Percentiles rank a stretch among this genome's conserved stretches.
Conservation (phyloP, 306 rosid genomes). For the Canavalia gladiata region DNA sequence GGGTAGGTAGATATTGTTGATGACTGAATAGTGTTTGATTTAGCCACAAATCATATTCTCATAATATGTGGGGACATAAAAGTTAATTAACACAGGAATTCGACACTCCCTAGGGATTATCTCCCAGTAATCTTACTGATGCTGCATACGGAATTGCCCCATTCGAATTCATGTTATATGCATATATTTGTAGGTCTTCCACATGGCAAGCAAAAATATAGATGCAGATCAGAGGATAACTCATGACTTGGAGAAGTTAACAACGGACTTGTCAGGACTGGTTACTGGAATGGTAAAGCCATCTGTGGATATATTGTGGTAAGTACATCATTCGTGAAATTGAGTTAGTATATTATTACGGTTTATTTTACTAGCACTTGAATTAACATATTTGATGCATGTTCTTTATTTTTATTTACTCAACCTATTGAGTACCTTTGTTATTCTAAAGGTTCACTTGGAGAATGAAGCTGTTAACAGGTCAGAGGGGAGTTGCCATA, state of each 20-base stretch:
- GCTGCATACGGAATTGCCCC: neutral
- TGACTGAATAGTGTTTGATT: neutral
- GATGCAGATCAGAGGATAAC: constrained; percentile 94
- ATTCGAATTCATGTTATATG: constrained; percentile 32
- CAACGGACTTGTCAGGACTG: constrained; percentile 80
- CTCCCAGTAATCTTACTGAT: constrained; percentile 21
- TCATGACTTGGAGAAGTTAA: constrained; percentile 85
- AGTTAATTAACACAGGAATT: neutral
- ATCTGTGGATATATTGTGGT: constrained; percentile 89
- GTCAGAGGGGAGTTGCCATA: constrained; percentile 87
- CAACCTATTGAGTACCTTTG: constrained; percentile 19
- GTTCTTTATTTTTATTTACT: constrained; percentile 3
- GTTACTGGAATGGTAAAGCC: constrained; percentile 97
- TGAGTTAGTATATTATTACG: neutral
- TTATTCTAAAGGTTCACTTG: constrained; percentile 80
- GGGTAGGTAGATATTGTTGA: neutral
- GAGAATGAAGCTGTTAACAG: constrained; percentile 94
- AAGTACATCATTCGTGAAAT: constrained; percentile 44
- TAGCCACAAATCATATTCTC: constrained; percentile 5
- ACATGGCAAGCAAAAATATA: constrained; percentile 75
- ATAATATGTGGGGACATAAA: neutral
- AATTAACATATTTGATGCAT: constrained; percentile 29
- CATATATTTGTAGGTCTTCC: constrained; percentile 73
- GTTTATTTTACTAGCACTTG: neutral
- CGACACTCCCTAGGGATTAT: neutral